Evolutionary conservation across 1,139 yeast species (phyloP).

Genomic region (Debaryomycetaceae sp.): DNA sequence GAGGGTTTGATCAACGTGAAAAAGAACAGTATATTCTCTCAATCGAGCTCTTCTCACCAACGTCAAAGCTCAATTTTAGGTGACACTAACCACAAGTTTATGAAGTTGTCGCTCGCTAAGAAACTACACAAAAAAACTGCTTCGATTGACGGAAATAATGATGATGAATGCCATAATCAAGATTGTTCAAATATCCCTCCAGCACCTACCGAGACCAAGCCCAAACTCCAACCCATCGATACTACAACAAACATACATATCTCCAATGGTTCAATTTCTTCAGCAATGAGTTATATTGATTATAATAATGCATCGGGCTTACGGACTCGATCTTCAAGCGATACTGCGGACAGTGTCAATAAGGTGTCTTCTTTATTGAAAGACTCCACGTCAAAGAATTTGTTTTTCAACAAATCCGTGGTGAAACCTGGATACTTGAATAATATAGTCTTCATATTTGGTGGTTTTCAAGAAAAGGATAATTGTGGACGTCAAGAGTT

Average conservation of each 20-base stretch:
- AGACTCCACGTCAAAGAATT: background rate
- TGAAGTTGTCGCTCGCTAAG: background rate
- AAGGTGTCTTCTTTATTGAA: background rate
- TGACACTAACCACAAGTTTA: background rate
- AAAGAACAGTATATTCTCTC: background rate
- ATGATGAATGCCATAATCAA: background rate
- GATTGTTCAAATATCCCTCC: background rate
- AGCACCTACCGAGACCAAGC: background rate
- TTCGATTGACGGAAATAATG: background rate
- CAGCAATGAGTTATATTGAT: background rate
- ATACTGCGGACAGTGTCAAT: background rate
- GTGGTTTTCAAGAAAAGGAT: constrained; percentile 30
- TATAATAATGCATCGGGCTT: background rate
- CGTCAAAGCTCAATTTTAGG: background rate
- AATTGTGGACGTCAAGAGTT: constrained; percentile 17
- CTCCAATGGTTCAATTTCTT: background rate
- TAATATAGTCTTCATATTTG: constrained; percentile 34
- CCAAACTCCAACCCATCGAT: background rate
- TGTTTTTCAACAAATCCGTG: background rate
- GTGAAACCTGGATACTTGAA: background rate
- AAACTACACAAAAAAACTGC: background rate
- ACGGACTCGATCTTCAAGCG: background rate
- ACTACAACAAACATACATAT: background rate
- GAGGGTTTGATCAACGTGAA: background rate
- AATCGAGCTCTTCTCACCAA: background rate